Conservation (phyloP, 2,329 filamentous ascomycete species). For the Talaromyces piceae region DNA sequence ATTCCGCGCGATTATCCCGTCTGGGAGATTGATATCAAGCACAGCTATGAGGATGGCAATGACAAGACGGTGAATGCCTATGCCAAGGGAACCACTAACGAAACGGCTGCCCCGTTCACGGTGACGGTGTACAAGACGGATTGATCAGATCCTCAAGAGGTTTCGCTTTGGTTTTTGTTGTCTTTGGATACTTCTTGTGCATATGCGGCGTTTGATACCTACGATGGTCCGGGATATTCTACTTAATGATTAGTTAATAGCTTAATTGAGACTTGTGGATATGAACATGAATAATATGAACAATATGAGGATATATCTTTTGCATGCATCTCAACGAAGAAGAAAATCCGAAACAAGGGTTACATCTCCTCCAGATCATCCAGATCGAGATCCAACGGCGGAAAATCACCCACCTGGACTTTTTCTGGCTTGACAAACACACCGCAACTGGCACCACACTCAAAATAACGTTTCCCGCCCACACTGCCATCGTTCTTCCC, state of each 20-base stretch:
- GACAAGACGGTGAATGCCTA: conserved; percentile 1
- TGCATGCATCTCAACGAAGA: no score
- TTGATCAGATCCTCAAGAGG: not conserved
- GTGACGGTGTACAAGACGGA: conserved; percentile 9
- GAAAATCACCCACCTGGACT: conserved; percentile 55
- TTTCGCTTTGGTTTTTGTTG: no score
- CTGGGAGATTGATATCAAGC: conserved; percentile 11
- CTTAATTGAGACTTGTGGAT: no score
- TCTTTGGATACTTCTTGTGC: no score
- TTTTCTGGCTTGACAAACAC: conserved; percentile 57
- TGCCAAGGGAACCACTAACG: conserved; percentile 8
- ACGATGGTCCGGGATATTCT: no score
- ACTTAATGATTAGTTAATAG: no score
- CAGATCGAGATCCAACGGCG: conserved; percentile 44
- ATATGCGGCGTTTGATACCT: no score
- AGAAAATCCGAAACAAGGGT: no score
- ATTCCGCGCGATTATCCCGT: conserved; percentile 5
- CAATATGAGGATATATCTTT: no score
- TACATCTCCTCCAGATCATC: conserved; percentile 50
- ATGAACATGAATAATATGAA: no score
- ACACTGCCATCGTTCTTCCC: conserved; percentile 57
- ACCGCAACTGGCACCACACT: conserved; percentile 43
- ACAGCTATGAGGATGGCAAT: conserved; percentile 4
- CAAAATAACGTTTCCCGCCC: conserved; percentile 48
- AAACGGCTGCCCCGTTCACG: not conserved